Percentiles rank a stretch among this genome's conserved stretches.
These are phyloP conservation scores for Penicillium sp. DNA, from an alignment of 2,329 filamentous ascomycete species.

Conservation along the genomic window DNA sequence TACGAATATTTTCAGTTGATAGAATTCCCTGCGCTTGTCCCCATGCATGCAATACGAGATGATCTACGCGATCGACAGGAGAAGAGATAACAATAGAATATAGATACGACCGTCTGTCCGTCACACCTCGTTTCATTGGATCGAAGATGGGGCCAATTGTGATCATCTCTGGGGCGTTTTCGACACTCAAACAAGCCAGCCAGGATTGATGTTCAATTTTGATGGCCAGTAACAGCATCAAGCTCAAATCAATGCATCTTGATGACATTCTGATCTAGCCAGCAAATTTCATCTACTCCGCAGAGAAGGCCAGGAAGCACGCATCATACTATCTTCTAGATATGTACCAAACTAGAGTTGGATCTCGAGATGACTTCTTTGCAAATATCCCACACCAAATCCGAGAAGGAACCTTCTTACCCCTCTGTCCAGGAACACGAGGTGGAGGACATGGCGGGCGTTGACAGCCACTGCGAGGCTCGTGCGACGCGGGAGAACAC, in stretches of 20 bases:
- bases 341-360: not conserved
- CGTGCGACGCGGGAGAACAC: slow-evolving; percentile 3
- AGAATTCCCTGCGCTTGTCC: not conserved
- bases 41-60: not conserved
- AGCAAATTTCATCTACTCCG: not conserved
- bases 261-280: not conserved
- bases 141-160: not conserved
- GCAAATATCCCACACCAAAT: not conserved
- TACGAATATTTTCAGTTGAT: not conserved
- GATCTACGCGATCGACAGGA: slow-evolving; percentile 1
- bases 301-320: not conserved
- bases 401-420: not conserved
- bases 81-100: slow-evolving; percentile 2
- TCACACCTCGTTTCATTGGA: not conserved
- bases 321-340: not conserved
- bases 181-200: not conserved
- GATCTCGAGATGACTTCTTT: not conserved
- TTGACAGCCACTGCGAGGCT: not conserved
- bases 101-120: not conserved
- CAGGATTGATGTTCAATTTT: not conserved
- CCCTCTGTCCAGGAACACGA: not conserved
- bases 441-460: not conserved
- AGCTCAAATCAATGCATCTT: not conserved
- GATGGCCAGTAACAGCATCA: no score
- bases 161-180: not conserved